These are phyloP conservation scores for Nicotiana sylvestris DNA, from an alignment of 257 asterid genomes.

Conservation along the genomic window DNA sequence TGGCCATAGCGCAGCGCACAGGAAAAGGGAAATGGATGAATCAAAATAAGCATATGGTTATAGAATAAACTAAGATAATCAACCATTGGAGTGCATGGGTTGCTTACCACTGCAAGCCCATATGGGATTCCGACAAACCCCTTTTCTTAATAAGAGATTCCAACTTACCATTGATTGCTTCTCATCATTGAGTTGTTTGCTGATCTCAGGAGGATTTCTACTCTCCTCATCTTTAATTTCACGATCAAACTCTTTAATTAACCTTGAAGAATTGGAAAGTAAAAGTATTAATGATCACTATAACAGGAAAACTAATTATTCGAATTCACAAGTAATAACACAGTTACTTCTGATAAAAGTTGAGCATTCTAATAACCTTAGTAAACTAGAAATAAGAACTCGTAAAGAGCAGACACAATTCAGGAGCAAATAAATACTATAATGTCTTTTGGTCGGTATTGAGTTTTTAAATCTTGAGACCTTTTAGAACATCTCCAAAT, in stretches of 20 bases:
- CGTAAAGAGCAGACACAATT: neutral
- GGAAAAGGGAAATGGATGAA: neutral
- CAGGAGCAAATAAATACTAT: neutral
- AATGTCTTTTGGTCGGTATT: neutral
- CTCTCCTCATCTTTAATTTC: conserved; percentile 94
- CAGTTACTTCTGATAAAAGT: neutral
- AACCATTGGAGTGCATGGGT: neutral
- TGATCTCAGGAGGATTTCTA: conserved; percentile 66
- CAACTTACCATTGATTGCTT: conserved; percentile 80
- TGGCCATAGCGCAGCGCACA: neutral
- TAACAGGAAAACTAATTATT: neutral
- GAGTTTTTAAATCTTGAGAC: no score
- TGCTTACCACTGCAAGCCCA: neutral
- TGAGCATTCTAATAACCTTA: neutral
- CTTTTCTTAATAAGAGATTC: neutral
- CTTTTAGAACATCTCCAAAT: no score
- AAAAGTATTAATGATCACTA: neutral
- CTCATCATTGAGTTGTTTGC: conserved; percentile 89
- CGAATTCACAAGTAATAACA: neutral
- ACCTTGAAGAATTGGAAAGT: conserved; percentile 35
- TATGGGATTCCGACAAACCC: neutral
- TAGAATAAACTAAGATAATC: neutral
- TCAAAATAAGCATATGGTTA: neutral
- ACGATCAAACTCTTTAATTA: conserved; percentile 93
- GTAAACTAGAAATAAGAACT: neutral